Evolutionary conservation across 116 monocot species (phyloP), one percentile per base, ranked within the genome.

Genomic region (Posidonia oceanica): DNA sequence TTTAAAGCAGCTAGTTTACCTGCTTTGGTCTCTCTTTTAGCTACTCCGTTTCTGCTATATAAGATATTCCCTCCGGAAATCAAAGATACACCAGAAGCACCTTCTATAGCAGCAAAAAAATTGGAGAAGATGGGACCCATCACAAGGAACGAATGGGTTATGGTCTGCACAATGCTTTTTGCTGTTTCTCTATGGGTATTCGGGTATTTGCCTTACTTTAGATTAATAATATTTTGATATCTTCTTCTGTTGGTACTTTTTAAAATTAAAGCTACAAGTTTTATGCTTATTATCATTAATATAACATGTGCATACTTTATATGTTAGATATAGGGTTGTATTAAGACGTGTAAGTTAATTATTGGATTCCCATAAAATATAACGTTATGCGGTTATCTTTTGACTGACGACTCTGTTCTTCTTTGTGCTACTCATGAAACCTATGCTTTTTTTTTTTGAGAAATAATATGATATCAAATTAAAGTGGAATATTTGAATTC

Each of bases 81-180:
- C 2, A 93, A 87, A 60, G 92, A 87, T 44, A 98, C 98, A 37
- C 98, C 90, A 67, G 93, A 90, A 11, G 98, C 98, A 66, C 93
- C 98, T 72, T 76, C 83, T 54, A 63, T 89, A 76, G 98, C 98
- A 12, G 57, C 83, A n/a, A 66, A 92, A 78, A 98, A 83, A 72
- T 72, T 98, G 16, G 76, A 98, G 73, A 70, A 81, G 22, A 92
- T 98, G 97, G 97, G 93, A 18, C 82, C 87, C 65, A 82, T 98
- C 54, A 87, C 85, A 76, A 85, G 40, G 58, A 90, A 87, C 74
- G 98, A 98, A 79, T 90, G 82, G 87, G 71, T 80, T 66, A 98
- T 98, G 98, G 64, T 98, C 65, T 81, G 74, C 29, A 98, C 97
- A 16, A 98, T 98, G 93, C 68, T 98, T 75, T 87, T 98, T 66